Conservation (phyloP, 2,329 filamentous ascomycete species). For the Ascochyta lentis region DNA sequence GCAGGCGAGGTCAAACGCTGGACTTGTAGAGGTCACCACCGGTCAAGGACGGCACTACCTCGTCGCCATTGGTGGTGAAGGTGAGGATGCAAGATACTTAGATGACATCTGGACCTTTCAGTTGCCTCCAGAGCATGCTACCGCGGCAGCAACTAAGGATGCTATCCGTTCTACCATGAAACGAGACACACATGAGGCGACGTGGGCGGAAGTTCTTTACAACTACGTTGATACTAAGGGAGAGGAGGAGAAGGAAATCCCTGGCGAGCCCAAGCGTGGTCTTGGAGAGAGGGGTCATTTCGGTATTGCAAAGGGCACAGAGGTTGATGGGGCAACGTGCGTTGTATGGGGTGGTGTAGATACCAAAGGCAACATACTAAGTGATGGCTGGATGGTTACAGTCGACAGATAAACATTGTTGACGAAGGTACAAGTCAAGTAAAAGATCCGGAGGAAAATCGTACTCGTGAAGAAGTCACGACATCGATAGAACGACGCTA, state of each 20-base stretch:
- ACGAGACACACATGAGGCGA: conserved; percentile 55
- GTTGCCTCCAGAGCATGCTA: conserved; percentile 55
- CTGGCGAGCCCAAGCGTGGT: conserved; percentile 48
- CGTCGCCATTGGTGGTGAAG: conserved; percentile 58
- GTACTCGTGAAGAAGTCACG: too few relatives aligned
- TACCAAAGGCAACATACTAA: conserved; percentile 48
- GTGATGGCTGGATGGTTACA: conserved; percentile 54
- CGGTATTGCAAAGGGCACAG: conserved; percentile 49
- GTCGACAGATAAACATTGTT: conserved; percentile 40
- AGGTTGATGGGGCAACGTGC: conserved; percentile 56
- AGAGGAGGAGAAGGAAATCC: conserved; percentile 52
- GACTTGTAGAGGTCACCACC: conserved; percentile 56
- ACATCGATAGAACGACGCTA: too few relatives aligned
- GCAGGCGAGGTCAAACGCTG: conserved; percentile 52
- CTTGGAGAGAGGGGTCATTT: conserved; percentile 52
- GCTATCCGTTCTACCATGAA: conserved; percentile 54
- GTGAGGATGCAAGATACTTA: conserved; percentile 33
- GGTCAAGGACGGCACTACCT: conserved; percentile 62
- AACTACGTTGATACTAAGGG: conserved; percentile 53
- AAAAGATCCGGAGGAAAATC: too few relatives aligned
- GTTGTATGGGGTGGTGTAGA: conserved; percentile 63
- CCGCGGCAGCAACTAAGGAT: conserved; percentile 60
- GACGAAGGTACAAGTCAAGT: neutral
- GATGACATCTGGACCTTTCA: conserved; percentile 62
- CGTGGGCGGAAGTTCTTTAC: conserved; percentile 61